Evolutionary conservation across 2,329 filamentous ascomycete species (phyloP).

Genomic region (Colletotrichum sp.): DNA sequence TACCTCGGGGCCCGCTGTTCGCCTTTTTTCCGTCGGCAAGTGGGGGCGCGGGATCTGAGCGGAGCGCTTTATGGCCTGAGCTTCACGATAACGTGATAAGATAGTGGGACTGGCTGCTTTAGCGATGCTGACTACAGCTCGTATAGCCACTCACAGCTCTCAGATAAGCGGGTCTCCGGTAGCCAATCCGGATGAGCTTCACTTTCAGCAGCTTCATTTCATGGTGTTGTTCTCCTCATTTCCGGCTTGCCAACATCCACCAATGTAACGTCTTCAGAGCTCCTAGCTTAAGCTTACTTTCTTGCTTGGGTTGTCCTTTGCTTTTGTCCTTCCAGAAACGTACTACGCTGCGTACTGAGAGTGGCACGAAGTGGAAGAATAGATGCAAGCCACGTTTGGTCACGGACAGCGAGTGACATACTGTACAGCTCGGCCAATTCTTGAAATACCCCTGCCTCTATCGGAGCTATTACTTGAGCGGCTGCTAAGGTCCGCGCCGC

Average conservation of each 20-base stretch:
- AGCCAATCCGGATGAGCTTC: not conserved
- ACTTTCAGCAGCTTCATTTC: not conserved
- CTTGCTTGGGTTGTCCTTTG: not conserved
- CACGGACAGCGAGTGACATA: not conserved
- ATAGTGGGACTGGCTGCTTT: not conserved
- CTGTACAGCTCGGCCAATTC: not conserved
- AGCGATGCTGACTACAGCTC: not conserved
- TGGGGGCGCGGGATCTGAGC: not conserved
- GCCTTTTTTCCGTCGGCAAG: not conserved
- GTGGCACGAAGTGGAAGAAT: not conserved
- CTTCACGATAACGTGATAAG: not conserved
- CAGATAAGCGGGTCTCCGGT: not conserved
- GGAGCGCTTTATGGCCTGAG: not conserved
- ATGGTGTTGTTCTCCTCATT: not conserved
- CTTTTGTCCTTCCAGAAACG: not conserved
- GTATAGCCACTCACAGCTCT: not conserved
- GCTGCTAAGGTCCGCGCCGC: not conserved
- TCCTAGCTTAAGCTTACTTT: not conserved
- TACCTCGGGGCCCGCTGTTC: not conserved
- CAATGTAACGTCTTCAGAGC: not conserved
- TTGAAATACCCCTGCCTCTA: not conserved
- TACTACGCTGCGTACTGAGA: not conserved
- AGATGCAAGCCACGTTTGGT: not conserved
- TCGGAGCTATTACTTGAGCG: not conserved
- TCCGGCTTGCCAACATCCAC: not conserved